These are phyloP conservation scores for Rhizopus microsporus DNA, from an alignment of 371 early-diverging fungal species.

Conservation along the genomic window DNA sequence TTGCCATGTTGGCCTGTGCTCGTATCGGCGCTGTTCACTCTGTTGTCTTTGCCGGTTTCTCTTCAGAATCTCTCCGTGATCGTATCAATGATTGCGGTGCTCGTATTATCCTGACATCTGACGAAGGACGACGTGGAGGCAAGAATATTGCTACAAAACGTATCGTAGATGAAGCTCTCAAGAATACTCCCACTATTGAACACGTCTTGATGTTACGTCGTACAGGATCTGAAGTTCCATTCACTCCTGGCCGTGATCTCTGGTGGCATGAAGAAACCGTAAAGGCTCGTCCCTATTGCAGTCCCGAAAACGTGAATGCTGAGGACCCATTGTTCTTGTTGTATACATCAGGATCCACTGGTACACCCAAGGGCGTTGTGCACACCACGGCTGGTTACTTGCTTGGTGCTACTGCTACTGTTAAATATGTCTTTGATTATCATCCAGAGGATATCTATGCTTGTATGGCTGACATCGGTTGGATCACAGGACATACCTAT, in stretches of 20 bases:
- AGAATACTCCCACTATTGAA: slow-evolving; percentile 70
- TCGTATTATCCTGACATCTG: slow-evolving; percentile 79
- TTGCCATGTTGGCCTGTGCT: slow-evolving; percentile 93
- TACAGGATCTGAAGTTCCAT: slow-evolving; percentile 74
- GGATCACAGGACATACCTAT: slow-evolving; percentile 80
- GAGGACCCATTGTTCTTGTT: slow-evolving; percentile 97
- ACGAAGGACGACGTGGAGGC: slow-evolving; percentile 88
- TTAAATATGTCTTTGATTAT: slow-evolving; percentile 91
- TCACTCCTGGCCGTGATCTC: slow-evolving; percentile 72
- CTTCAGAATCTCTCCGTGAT: slow-evolving; percentile 82
- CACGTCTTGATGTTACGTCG: slow-evolving; percentile 86
- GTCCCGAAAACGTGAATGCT: slow-evolving; percentile 76
- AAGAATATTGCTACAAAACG: slow-evolving; percentile 87
- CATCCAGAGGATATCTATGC: slow-evolving; percentile 84
- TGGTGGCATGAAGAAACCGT: slow-evolving; percentile 87
- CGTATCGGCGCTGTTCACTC: slow-evolving; percentile 89
- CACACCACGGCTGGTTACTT: slow-evolving; percentile 96
- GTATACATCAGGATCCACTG: slow-evolving; percentile 95
- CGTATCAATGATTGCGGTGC: slow-evolving; percentile 80
- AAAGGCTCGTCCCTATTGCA: slow-evolving; percentile 76
- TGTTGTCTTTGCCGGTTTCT: slow-evolving; percentile 95
- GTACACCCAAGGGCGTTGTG: slow-evolving; percentile 93
- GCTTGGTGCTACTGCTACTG: slow-evolving; percentile 83
- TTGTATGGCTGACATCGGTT: slow-evolving; percentile 82
- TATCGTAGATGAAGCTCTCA: slow-evolving; percentile 88